Conservation (phyloP, 2,329 filamentous ascomycete genomes). For the Diaporthe sp. region DNA sequence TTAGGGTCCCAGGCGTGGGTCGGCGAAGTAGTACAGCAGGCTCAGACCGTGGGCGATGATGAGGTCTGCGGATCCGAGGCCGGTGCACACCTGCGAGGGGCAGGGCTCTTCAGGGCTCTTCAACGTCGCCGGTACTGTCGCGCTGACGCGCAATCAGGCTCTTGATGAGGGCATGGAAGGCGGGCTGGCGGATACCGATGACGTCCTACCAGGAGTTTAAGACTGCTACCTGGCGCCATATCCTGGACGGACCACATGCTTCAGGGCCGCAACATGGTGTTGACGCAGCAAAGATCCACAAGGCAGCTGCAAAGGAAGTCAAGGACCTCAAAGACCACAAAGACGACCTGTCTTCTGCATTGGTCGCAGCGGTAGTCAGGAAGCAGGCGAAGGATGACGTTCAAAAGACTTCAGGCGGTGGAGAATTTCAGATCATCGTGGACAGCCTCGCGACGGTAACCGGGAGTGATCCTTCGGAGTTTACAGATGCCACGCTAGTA, state of each 20-base stretch:
- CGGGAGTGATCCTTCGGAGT: conserved; percentile 36
- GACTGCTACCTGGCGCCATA: neutral
- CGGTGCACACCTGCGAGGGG: too few relatives aligned
- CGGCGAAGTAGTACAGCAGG: too few relatives aligned
- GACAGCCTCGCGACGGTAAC: conserved; percentile 39
- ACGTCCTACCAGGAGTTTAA: conserved; percentile 35
- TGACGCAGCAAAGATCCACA: neutral
- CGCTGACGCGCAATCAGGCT: too few relatives aligned
- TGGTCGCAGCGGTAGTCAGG: neutral
- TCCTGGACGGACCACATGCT: neutral
- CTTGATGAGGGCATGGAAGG: too few relatives aligned
- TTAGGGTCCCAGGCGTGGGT: too few relatives aligned
- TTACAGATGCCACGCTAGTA: conserved; percentile 37
- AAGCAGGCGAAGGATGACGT: neutral
- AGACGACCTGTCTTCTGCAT: neutral
- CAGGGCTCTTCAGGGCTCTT: too few relatives aligned
- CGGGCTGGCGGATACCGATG: too few relatives aligned
- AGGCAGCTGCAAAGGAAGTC: neutral
- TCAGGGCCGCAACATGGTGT: neutral
- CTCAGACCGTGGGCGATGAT: too few relatives aligned
- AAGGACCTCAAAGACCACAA: neutral
- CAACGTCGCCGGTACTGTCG: too few relatives aligned
- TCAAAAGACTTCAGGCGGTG: neutral
- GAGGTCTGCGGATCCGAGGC: too few relatives aligned
- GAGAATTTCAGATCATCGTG: conserved; percentile 30